Evolutionary conservation across 768 basidiomycete genomes (phyloP).

Genomic region (Trametes cubensis): DNA sequence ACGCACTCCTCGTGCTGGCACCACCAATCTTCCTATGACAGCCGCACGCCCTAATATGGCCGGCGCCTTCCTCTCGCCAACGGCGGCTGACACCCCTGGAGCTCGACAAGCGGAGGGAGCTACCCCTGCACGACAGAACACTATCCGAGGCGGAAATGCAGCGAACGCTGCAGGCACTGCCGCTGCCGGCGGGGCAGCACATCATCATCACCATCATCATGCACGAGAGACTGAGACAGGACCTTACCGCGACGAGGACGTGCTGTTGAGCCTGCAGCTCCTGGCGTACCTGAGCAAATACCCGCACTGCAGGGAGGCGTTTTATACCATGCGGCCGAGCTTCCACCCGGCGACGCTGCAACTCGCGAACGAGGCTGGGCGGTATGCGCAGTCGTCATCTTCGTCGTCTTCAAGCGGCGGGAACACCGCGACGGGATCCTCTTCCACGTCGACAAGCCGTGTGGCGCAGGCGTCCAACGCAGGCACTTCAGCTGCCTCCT

Average conservation of each 20-base stretch:
- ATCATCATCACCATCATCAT: constrained; percentile 39
- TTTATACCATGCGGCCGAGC: constrained; percentile 85
- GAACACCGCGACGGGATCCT: background rate
- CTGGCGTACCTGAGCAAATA: constrained; percentile 97
- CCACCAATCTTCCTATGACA: constrained; percentile 49
- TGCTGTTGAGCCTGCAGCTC: constrained; percentile 86
- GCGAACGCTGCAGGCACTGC: constrained; percentile 15
- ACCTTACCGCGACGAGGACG: constrained; percentile 93
- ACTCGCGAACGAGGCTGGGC: constrained; percentile 9
- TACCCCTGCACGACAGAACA: constrained; percentile 15
- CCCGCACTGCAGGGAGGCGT: constrained; percentile 93
- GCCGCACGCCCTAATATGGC: constrained; percentile 13
- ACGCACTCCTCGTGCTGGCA: constrained; percentile 61
- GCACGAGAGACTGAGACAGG: constrained; percentile 48
- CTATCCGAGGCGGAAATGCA: constrained; percentile 21
- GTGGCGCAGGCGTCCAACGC: constrained; percentile 23
- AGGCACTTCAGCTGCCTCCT: constrained; percentile 28
- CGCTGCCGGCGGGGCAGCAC: constrained; percentile 6
- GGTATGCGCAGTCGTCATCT: constrained; percentile 8
- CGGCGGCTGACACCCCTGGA: constrained; percentile 10
- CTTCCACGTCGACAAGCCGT: constrained; percentile 5
- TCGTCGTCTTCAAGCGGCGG: constrained; percentile 14
- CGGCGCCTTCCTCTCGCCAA: constrained; percentile 9
- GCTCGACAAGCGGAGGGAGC: background rate
- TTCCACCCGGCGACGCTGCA: constrained; percentile 74